Evolutionary conservation across 129 eudicot species (phyloP), one percentile per base, ranked within the genome.

Genomic region (Chrysanthemum lavandulifolium): DNA sequence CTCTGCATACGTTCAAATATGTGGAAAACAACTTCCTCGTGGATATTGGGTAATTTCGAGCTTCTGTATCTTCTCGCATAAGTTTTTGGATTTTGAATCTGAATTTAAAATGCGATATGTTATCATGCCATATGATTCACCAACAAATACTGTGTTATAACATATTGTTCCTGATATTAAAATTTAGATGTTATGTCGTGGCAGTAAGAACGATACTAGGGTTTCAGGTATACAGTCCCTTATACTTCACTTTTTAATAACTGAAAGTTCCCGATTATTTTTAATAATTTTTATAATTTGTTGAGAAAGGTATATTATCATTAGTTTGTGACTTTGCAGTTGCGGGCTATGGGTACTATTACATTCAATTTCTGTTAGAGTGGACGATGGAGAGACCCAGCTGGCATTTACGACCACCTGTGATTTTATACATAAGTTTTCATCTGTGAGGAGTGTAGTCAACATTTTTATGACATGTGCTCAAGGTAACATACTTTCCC

Each of bases 141-240:
- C 13, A 5, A 31, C 29, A 33, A 53, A 0, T 60, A 23, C 67
- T 68, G 21, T 63, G 59, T 43, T 11, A 55, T 33, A 62, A 74
- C 48, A 5, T 47, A 54, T 47, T 58, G 47, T 71, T 73, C 18
- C 78, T 78, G 27, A 12, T 70, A 52, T 54, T 76, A 48, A 52
- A 23, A 52, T 83, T 83, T 79, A 91, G 97, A 88, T 84, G 82
- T 91, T 88, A 79, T 91, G 97, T 74, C 96, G 91, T 50, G 96
- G 97, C 36, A 91, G 97, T 86, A 88, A 68, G 84, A 88, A 84
- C 18, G 96, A 88, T 21, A 91, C 96, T 27, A 84, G 97, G 97
- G 93, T 49, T 86, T 88, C 79, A 91, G 97, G 96, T 91, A 55
- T 56, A 56, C 63, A 33, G 65, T 33, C 12, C 53, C 3, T 62